Percentiles rank a stretch among this genome's conserved stretches.
These are phyloP conservation scores for Pilobolus umbonatus DNA, from an alignment of 192 early-diverging fungal species.

Conservation along the genomic window DNA sequence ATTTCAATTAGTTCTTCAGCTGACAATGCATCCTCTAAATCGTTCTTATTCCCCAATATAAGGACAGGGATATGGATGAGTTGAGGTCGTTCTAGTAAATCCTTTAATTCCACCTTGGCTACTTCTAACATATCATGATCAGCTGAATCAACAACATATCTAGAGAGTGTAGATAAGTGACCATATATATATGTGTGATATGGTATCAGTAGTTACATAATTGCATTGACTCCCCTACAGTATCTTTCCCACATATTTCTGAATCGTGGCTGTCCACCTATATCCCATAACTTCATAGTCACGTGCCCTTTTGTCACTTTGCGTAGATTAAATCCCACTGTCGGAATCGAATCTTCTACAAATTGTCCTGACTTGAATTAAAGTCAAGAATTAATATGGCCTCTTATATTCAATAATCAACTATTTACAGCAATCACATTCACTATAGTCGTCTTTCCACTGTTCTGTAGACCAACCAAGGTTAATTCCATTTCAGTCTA, in stretches of 20 bases:
- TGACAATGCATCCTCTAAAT: constrained; percentile 78
- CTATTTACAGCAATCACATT: constrained; percentile 76
- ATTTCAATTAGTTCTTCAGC: constrained; percentile 89
- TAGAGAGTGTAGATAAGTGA: no score
- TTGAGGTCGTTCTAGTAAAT: constrained; percentile 87
- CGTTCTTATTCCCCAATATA: constrained; percentile 98
- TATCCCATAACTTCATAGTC: constrained; percentile 98
- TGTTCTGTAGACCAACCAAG: constrained; percentile 80
- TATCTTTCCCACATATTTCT: constrained; percentile 93
- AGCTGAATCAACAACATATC: constrained; percentile 96
- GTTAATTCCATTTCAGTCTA: constrained; percentile 85
- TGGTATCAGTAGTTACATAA: constrained; percentile 61
- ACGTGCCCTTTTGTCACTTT: constrained; percentile 89
- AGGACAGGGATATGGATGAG: constrained; percentile 90
- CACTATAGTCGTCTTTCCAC: constrained; percentile 81
- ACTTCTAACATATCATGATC: constrained; percentile 91
- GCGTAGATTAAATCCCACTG: constrained; percentile 98
- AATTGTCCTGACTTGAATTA: constrained; percentile 61
- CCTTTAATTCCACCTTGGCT: constrained; percentile 85
- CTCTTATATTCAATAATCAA: no score
- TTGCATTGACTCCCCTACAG: constrained; percentile 91
- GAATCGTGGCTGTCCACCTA: constrained; percentile 96
- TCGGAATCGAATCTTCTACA: constrained; percentile 89
- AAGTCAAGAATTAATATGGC: background rate
- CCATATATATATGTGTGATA: background rate